Evolutionary conservation across 805 yeast genomes (phyloP).

Genomic region (Kuraishia hungarica): DNA sequence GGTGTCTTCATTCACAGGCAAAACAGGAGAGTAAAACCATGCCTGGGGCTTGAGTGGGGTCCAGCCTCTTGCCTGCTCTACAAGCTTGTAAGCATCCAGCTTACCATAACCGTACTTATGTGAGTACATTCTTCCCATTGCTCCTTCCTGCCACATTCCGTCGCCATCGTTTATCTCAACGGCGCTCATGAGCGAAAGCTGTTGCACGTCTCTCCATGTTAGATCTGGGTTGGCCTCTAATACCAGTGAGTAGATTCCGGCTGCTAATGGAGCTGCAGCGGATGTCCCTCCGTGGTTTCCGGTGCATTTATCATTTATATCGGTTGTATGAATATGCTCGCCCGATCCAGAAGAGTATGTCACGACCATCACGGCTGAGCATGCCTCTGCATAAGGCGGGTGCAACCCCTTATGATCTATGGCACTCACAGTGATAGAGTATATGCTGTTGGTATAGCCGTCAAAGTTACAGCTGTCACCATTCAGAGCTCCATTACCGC

Average conservation of each 20-base stretch:
- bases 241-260: slow-evolving; percentile 85
- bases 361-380: slow-evolving; percentile 90
- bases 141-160: slow-evolving; percentile 67
- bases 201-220: slow-evolving; percentile 95
- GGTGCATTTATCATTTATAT: slow-evolving; percentile 61
- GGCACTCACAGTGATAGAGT: slow-evolving; percentile 91
- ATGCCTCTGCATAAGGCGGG: slow-evolving; percentile 86
- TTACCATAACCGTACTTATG: slow-evolving; percentile 91
- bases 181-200: slow-evolving; percentile 65
- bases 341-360: slow-evolving; percentile 90
- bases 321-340: slow-evolving; percentile 85
- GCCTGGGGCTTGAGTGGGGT: slow-evolving; percentile 86
- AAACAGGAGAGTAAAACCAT: slow-evolving; percentile 52
- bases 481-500: slow-evolving; percentile 82
- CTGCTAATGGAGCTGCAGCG: slow-evolving; percentile 98
- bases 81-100: slow-evolving; percentile 73
- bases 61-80: slow-evolving; percentile 67
- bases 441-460: slow-evolving; percentile 94
- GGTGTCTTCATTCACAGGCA: slow-evolving; percentile 20
- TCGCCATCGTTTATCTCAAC: slow-evolving; percentile 59
- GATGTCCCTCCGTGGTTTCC: slow-evolving; percentile 90
- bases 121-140: slow-evolving; percentile 61
- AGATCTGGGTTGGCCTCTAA: slow-evolving; percentile 77
- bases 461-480: slow-evolving; percentile 94
- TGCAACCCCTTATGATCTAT: slow-evolving; percentile 81